A percentile compares a stretch with the other conserved stretches of the same genome.
Conservation (phyloP, 1,139 yeast genomes). For the Pichia sp. region DNA sequence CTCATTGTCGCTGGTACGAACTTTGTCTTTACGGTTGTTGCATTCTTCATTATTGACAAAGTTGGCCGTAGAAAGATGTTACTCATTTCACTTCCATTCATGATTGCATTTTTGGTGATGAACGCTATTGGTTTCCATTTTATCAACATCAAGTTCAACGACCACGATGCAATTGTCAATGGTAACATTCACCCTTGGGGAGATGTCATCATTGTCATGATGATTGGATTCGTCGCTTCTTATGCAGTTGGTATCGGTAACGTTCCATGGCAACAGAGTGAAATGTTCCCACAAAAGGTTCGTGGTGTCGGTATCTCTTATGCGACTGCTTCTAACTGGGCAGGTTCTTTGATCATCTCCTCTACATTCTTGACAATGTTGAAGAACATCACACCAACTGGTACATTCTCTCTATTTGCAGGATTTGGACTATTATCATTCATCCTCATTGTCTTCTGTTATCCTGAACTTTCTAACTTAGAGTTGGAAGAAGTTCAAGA, state of each 20-base stretch:
- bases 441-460: conserved; percentile 68
- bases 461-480: conserved; percentile 88
- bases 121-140: conserved; percentile 89
- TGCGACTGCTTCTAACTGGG: conserved; percentile 95
- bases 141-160: conserved; percentile 51
- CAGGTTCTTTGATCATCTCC: conserved; percentile 86
- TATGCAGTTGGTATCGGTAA: conserved; percentile 95
- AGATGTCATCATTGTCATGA: conserved; percentile 70
- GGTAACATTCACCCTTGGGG: conserved; percentile 71
- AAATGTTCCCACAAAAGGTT: conserved; percentile 85
- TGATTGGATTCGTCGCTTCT: conserved; percentile 81
- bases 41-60: conserved; percentile 75
- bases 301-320: conserved; percentile 88
- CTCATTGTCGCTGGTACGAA: conserved; percentile 89
- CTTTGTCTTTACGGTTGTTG: conserved; percentile 75
- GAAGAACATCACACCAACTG: conserved; percentile 87
- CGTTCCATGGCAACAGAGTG: conserved; percentile 98
- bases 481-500: conserved; percentile 87
- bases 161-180: conserved; percentile 37
- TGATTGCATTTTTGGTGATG: conserved; percentile 67
- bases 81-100: conserved; percentile 68
- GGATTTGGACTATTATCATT: conserved; percentile 68
- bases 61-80: conserved; percentile 82
- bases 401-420: conserved; percentile 88
- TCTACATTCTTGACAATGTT: conserved; percentile 92